A percentile compares a stretch with the other conserved stretches of the same genome.
Evolutionary conservation across 1,284 basidiomycete species (phyloP).

Genomic region (Cystobasidium slooffiae): DNA sequence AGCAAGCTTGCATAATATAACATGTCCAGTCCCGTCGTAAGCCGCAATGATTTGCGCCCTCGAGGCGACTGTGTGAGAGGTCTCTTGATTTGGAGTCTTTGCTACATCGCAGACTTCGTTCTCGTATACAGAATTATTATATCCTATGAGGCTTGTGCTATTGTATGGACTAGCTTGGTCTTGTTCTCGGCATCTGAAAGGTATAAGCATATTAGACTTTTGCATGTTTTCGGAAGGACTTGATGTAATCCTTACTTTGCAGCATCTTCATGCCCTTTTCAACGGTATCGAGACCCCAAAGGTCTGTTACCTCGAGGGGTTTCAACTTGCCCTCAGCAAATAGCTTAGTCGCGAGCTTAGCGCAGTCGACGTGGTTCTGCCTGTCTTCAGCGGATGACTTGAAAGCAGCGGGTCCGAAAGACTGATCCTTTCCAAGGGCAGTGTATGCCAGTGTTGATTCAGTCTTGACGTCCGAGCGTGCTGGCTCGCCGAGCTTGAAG

Average conservation of each 20-base stretch:
- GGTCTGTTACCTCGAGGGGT: conserved; percentile 45
- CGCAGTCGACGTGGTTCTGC: conserved; percentile 40
- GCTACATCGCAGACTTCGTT: too few species aligned
- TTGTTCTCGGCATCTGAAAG: conserved; percentile 5
- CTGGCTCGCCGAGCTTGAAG: conserved; percentile 42
- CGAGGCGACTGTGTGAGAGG: too few species aligned
- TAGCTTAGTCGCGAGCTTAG: conserved; percentile 34
- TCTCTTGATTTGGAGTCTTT: too few species aligned
- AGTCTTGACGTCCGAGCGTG: conserved; percentile 36
- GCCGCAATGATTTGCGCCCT: too few species aligned
- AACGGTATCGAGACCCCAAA: conserved; percentile 47
- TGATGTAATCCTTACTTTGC: conserved; percentile 29
- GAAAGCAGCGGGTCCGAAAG: conserved; percentile 42
- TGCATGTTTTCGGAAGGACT: not conserved
- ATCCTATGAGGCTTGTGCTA: not conserved
- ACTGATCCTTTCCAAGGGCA: conserved; percentile 45
- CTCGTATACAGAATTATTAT: too few species aligned
- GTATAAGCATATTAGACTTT: too few species aligned
- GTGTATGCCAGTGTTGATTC: conserved; percentile 43
- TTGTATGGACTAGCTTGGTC: conserved; percentile 36
- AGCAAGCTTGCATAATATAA: too few species aligned
- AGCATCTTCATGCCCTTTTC: conserved; percentile 47
- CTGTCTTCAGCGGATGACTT: conserved; percentile 40
- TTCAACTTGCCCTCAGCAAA: conserved; percentile 47
- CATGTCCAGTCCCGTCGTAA: too few species aligned